These are phyloP conservation scores for Camelina sativa DNA, from an alignment of 345 rosid species.

Conservation along the genomic window DNA sequence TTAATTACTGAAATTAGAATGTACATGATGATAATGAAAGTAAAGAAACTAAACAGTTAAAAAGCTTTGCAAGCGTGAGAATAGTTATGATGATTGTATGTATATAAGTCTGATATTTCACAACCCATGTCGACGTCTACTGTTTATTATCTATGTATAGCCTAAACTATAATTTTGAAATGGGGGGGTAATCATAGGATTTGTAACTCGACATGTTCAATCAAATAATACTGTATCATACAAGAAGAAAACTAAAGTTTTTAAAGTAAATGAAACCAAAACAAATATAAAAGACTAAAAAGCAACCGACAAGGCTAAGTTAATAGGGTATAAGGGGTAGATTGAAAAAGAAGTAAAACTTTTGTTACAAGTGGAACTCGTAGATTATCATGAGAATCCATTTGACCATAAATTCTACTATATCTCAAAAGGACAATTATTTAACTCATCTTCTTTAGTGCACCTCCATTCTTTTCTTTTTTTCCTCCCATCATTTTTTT, in stretches of 20 bases:
- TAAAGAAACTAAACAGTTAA: conserved; percentile 12
- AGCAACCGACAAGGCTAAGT: conserved; percentile 45
- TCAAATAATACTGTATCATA: background rate
- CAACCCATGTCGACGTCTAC: conserved; percentile 19
- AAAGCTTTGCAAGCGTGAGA: conserved; percentile 43
- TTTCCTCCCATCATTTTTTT: conserved; percentile 19
- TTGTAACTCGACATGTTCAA: conserved; percentile 33
- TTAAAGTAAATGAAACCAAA: background rate
- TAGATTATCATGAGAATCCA: conserved; percentile 46
- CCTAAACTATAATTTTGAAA: conserved; percentile 21
- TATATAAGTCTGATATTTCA: conserved; percentile 16
- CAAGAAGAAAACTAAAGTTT: background rate
- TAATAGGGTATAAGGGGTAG: conserved; percentile 35
- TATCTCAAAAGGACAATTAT: conserved; percentile 40
- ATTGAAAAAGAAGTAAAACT: conserved; percentile 44
- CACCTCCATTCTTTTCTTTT: conserved; percentile 29
- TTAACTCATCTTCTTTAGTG: conserved; percentile 37
- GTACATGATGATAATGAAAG: conserved; percentile 4
- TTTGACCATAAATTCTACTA: conserved; percentile 31
- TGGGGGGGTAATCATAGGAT: conserved; percentile 33
- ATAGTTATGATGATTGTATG: conserved; percentile 17
- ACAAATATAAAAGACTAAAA: conserved; percentile 1
- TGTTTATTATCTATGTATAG: conserved; percentile 2
- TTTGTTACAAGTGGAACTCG: conserved; percentile 45
- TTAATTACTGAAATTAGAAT: background rate